Evolutionary conservation across 106 monocot species (phyloP), one percentile per base, ranked within the genome.

Genomic region (Acorus calamus): DNA sequence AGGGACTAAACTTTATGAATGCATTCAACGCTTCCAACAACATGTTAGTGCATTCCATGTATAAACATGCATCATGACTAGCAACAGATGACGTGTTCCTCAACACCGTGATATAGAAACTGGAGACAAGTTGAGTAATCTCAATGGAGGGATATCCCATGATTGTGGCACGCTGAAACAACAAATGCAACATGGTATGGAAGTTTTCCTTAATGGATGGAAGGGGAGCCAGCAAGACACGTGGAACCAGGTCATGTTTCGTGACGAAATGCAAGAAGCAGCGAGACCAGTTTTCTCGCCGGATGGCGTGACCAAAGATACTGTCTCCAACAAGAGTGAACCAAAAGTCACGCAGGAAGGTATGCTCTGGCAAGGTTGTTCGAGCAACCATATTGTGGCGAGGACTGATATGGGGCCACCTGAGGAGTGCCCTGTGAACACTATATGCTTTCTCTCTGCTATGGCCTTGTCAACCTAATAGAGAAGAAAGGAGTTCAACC

Each of bases 381-480:
- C 83, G 6, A 83, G 72, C 9, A 83, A 53, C 83, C 83, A 83
- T 11, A 69, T 61, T 8, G 83, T 44, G 47, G 79, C 79, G 14
- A 83, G 79, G 14, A 69, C 64, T 7, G 83, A 71, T 46, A 83
- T 65, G 44, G 83, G n/a, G 44, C 83, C 83, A 14, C 83, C 83
- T 50, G 75, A 72, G 47, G 83, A 83, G 65, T 83, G 83, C 2
- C 83, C 83, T 42, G 79, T 75, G 71, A 83, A 83, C 41, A 83
- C 56, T 50, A 83, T 69, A 11, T 53, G 67, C 57, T 79, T 79
- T 68, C 69, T 70, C 47, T 72, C 72, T 12, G 67, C 46, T 52
- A 75, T n/a, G 62, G 72, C 78, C 65, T n/a, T 76, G 49, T 66
- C 47, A 64, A 83, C 69, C 83, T 83, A 66, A 55, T 63, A 59